phyloP scores from a whole-genome alignment of 2,329 filamentous ascomycete species.

The Rhexocercosporidium sp. region DNA sequence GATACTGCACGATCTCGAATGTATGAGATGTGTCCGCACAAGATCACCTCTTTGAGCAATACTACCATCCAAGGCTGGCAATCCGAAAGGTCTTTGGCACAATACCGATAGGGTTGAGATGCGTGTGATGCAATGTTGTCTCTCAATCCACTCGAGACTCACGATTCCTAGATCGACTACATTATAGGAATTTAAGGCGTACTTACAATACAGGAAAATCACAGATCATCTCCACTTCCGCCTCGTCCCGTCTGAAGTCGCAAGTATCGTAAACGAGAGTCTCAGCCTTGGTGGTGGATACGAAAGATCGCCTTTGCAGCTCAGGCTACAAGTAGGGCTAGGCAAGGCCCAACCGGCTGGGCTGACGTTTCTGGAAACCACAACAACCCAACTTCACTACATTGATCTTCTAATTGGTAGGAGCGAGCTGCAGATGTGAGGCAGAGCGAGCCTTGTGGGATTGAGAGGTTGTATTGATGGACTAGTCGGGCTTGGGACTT shows the following conservation, averaged over 20 bases:
- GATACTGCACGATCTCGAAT: too few relatives aligned
- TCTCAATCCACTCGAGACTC: too few relatives aligned
- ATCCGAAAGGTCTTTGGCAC: too few relatives aligned
- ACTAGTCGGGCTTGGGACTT: neutral
- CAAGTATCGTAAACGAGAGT: too few relatives aligned
- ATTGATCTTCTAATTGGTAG: neutral
- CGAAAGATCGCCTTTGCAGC: neutral
- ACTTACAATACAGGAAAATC: neutral
- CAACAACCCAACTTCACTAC: too few relatives aligned
- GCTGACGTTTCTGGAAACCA: neutral
- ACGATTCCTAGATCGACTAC: too few relatives aligned
- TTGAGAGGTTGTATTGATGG: neutral
- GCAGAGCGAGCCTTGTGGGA: neutral
- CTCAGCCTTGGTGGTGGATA: neutral
- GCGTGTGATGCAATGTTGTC: too few relatives aligned
- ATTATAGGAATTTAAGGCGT: neutral
- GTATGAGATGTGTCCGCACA: too few relatives aligned
- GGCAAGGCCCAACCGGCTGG: neutral
- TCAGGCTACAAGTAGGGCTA: neutral
- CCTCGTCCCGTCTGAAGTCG: neutral
- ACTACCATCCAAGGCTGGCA: too few relatives aligned
- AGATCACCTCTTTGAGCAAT: too few relatives aligned
- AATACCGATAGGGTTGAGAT: too few relatives aligned
- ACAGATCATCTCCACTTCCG: neutral
- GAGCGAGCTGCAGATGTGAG: neutral